Base-by-base conservation (phyloP, 1,139 yeast species). In the Schwanniomyces etchellsii region DNA sequence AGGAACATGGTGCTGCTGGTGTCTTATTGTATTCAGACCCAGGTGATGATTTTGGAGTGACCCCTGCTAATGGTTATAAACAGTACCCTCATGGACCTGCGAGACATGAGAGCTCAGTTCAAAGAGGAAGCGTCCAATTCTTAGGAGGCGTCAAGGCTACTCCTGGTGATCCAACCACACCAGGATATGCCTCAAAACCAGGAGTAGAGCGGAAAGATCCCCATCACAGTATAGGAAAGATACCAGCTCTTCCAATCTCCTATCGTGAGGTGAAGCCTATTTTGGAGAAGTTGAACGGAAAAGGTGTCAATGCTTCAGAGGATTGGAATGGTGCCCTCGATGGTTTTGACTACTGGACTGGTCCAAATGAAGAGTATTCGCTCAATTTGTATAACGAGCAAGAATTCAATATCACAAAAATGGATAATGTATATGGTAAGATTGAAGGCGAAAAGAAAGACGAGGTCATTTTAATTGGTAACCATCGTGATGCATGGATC, bases 101-200 rank as follows among this genome's bases (percentile, higher is more conserved):
- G 1, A 57, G 74, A 45, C 71, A 67, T 34, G 71, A 64, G 38
- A 60, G 67, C 30, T 60, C 71, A 1, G 82, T 83, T 24, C 91
- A 84, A 60, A 70, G 96, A 48, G 95, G 95, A 1, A 78, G 89
- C 35, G 91, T 81, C 3, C 84, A 79, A 53, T 86, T 80, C 48
- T 61, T 86, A 32, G 82, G 94, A 2, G 72, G 71, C 28, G 60
- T 67, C 4, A 68, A 66, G 7, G 49, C 64, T 11, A 53, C 68
- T 27, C 95, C 95, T 1, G 96, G 96, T 29, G 96, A 88, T 49
- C 96, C 96, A 25, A 77, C 94, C 2, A 81, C 94, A 3, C 94
- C 94, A 14, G 91, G 91, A 1, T 78, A 76, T 45, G 78, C 93
- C 4, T 77, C 86, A 26, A 78, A 74, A 37, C 68, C 74, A 3